These are phyloP conservation scores for Yamadazyma insecticola DNA, from an alignment of 805 yeast species.

Conservation along the genomic window DNA sequence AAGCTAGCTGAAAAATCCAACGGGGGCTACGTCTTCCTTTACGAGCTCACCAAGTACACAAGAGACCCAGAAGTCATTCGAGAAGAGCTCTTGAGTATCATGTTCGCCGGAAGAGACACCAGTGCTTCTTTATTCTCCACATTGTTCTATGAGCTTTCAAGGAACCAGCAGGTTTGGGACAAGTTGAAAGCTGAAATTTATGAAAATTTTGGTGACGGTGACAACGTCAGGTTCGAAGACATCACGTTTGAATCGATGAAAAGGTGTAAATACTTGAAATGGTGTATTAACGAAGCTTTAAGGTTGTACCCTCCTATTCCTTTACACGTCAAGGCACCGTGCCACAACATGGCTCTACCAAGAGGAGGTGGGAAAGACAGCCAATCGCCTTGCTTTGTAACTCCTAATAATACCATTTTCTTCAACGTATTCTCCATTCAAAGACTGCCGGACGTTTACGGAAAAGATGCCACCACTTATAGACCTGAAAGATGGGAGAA, in stretches of 20 bases:
- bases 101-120: slow-evolving; percentile 32
- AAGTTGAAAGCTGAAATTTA: slow-evolving; percentile 21
- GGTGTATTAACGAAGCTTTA: slow-evolving; percentile 21
- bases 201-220: slow-evolving; percentile 17
- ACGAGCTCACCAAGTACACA: slow-evolving; percentile 32
- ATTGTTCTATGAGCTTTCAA: slow-evolving; percentile 22
- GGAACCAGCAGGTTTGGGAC: slow-evolving; percentile 21
- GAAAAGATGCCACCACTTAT: slow-evolving; percentile 40
- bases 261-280: slow-evolving; percentile 24
- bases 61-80: slow-evolving; percentile 27
- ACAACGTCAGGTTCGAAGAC: slow-evolving; percentile 12
- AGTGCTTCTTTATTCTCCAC: slow-evolving; percentile 27
- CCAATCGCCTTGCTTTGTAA: no score
- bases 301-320: slow-evolving; percentile 30
- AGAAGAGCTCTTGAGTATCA: slow-evolving; percentile 33
- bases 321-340: slow-evolving; percentile 21
- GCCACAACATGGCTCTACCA: slow-evolving; percentile 23
- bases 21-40: slow-evolving; percentile 29
- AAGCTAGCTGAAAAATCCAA: slow-evolving; percentile 22
- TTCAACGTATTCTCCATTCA: no score
- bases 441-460: slow-evolving; percentile 34
- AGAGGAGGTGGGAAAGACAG: slow-evolving; percentile 15
- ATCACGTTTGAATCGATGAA: slow-evolving; percentile 27
- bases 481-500: slow-evolving; percentile 47
- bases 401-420: no score